A percentile compares a stretch with the other conserved stretches of the same genome.
Evolutionary conservation across 140 eudicot genomes (phyloP).

Genomic region (Bidens hawaiensis): DNA sequence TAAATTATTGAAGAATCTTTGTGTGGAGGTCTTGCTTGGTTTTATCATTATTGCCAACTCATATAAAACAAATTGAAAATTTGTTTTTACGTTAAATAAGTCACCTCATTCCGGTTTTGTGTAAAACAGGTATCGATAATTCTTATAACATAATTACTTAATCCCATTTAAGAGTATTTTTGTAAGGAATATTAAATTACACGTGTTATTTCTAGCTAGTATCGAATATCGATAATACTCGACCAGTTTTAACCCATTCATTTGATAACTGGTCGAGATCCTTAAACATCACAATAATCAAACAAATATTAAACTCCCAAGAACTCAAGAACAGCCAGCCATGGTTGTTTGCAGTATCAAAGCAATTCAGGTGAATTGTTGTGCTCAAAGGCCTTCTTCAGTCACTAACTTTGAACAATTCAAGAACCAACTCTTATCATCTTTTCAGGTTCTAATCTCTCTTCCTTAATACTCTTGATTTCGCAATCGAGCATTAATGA

Average conservation of each 20-base stretch:
- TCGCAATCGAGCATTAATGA: neutral
- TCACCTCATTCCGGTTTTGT: neutral
- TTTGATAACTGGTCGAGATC: constrained; percentile 7
- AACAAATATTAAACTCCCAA: constrained; percentile 6
- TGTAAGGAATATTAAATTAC: neutral
- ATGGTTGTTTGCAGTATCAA: constrained; percentile 18
- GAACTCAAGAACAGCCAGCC: constrained; percentile 7
- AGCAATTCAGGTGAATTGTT: constrained; percentile 28
- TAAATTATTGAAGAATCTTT: neutral
- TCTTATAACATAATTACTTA: neutral
- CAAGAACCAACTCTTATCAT: constrained; percentile 25
- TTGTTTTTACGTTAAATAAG: neutral
- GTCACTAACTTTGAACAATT: constrained; percentile 15
- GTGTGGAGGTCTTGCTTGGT: neutral
- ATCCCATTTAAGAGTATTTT: neutral
- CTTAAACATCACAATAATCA: neutral
- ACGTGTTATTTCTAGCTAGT: neutral
- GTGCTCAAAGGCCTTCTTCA: constrained; percentile 32
- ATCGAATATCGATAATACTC: neutral
- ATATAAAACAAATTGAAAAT: neutral
- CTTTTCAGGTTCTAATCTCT: constrained; percentile 25
- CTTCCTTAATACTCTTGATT: neutral
- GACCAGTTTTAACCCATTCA: neutral
- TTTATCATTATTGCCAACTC: neutral
- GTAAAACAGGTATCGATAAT: neutral